Conservation (phyloP, 2,329 filamentous ascomycete species). For the Blastomyces emzantsi region DNA sequence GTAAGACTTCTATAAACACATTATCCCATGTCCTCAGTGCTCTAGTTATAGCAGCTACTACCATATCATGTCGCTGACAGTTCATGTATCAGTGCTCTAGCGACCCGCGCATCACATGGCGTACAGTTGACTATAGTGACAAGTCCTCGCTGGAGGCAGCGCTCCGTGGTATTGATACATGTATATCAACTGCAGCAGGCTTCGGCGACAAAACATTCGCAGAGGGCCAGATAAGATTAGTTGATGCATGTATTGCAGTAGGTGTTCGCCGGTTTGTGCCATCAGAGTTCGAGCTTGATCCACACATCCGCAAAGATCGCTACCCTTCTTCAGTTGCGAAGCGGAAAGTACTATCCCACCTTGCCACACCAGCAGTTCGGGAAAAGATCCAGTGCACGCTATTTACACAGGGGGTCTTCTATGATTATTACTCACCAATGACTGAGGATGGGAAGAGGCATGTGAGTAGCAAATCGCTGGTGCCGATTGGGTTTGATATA, state of each 20-base stretch:
- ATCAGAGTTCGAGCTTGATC: conserved; percentile 5
- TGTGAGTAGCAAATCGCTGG: conserved; percentile 1
- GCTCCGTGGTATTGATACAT: conserved; percentile 6
- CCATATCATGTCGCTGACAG: background rate
- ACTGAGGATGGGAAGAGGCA: conserved; percentile 4
- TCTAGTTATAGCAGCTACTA: background rate
- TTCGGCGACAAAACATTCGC: conserved; percentile 1
- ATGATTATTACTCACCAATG: conserved; percentile 7
- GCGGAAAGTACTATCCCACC: background rate
- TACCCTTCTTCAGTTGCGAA: background rate
- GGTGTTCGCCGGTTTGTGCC: conserved; percentile 4
- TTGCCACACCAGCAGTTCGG: background rate
- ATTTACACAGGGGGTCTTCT: conserved; percentile 6
- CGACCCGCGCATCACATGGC: conserved; percentile 2
- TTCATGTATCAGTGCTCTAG: background rate
- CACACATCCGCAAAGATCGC: conserved; percentile 2
- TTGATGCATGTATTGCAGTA: conserved; percentile 4
- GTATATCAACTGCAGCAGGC: conserved; percentile 4
- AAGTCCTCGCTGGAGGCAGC: background rate
- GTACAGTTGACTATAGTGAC: conserved; percentile 4
- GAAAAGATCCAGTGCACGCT: conserved; percentile 4
- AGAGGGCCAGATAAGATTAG: background rate
- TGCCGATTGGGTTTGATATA: conserved; percentile 4
- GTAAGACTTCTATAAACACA: background rate
- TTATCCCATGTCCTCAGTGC: background rate